Base-by-base conservation (phyloP, 1,139 yeast species). In the Hemisphaericaspora lyxosophila region DNA sequence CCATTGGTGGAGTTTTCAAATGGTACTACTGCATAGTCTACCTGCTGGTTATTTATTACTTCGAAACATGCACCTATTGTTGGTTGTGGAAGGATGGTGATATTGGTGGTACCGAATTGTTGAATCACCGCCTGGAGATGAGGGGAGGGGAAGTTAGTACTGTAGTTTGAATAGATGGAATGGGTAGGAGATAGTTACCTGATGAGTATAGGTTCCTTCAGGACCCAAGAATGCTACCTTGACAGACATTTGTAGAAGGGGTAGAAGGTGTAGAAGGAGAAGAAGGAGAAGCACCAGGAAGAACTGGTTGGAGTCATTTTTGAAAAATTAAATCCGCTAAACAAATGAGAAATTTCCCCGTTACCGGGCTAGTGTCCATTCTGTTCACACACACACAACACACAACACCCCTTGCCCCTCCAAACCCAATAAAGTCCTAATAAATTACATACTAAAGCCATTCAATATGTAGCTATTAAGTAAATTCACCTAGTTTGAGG, bases 1-100 rank as follows among this genome's bases (percentile, higher is more conserved):
- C 98, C 98, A 57, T 92, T 92, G 7, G 97, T 85, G 4, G 97
- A 88, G 62, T 92, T 92, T 54, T 90, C 97, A 50, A 87, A 78
- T 1, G 98, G 98, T 0, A 92, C 85, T n/a, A 89, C 84, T 0
- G 95, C 82, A 53, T 70, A 83, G 41, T 82, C 84, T 15, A 81
- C 82, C 11, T 62, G 62, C 12, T 64, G 59, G 1, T 64, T 51
- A 33, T 71, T 61, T 16, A 84, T 62, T 1, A 66, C 60, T 36
- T 72, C 67, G 55, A 90, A 85, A 55, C 96, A 90, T 28, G 76
- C 81, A 2, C 70, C 72, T 18, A 85, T 82, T 5, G 78, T 61
- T 3, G 57, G 42, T 47, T 75, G 78, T 2, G 83, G 79, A 9
- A 50, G 46, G 25, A 71, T 64, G 33, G 59, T 54, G n/a, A 72